phyloP scores from a whole-genome alignment of 2,329 filamentous ascomycete species.

The Arthrobotrys sphaeroides region DNA sequence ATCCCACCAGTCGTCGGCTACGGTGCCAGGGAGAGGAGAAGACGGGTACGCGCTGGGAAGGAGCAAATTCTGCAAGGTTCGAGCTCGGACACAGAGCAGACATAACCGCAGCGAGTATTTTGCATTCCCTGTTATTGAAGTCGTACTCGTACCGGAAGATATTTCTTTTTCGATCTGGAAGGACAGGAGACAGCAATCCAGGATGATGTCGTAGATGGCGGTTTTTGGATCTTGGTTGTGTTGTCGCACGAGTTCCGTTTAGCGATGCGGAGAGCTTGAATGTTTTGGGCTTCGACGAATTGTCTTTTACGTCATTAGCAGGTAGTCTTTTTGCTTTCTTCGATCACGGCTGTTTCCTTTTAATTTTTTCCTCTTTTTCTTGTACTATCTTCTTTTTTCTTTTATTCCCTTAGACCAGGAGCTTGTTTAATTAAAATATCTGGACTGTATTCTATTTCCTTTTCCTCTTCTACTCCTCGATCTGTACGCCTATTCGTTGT shows the following conservation, averaged over 20 bases:
- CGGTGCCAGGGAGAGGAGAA: slow-evolving; percentile 23
- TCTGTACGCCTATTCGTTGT: background rate
- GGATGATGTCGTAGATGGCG: background rate
- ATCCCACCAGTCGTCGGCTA: slow-evolving; percentile 34
- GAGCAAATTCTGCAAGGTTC: background rate
- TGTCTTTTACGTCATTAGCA: slow-evolving; percentile 2
- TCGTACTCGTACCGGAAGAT: background rate
- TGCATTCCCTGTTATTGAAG: background rate
- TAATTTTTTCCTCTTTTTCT: background rate
- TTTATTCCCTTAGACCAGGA: background rate
- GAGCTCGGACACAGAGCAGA: background rate
- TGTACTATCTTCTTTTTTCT: background rate
- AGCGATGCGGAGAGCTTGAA: slow-evolving; percentile 1
- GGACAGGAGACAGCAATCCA: background rate
- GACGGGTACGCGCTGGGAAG: background rate
- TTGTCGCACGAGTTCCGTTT: slow-evolving; percentile 4
- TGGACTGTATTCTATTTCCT: background rate
- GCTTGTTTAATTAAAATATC: background rate
- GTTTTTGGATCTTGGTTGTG: background rate
- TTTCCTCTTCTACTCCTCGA: background rate
- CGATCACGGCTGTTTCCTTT: no score
- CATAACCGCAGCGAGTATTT: background rate
- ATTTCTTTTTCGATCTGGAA: slow-evolving; percentile 12
- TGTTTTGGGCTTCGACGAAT: background rate
- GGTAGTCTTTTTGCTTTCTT: background rate